Base-by-base conservation (phyloP, 768 basidiomycete species). In the Wakefieldia striispora region DNA sequence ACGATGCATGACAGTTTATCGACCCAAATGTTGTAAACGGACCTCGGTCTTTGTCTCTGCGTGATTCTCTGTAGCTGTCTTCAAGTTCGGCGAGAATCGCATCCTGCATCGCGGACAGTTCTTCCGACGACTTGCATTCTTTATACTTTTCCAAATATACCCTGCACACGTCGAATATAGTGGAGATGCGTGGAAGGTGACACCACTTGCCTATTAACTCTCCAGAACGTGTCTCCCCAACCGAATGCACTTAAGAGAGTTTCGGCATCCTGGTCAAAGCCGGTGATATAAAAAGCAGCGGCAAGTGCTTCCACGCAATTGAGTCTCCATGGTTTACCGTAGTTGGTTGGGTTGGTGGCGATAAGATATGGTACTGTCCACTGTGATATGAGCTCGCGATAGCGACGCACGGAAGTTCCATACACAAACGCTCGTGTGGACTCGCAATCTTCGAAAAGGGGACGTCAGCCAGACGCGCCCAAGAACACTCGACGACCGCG, bases 401-500 rank as follows among this genome's bases (percentile, higher is more conserved):
- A 38, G 29, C 10, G n/a, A 38, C 4, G 36, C 40, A 13, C 12
- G 43, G 12, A 19, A 49, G 37, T 10, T 0, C 79, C 91, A 53
- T 60, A 97, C 95, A 62, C 38, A 98, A 64, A 9, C 97, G 79
- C 73, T 99, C 97, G 58, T 98, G 80, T 1, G 95, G 93, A 56
- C 91, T 92, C 6, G 88, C 79, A 54, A 98, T 95, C 72, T 97
- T 98, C 43, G 77, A 74, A 64, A 97, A 99, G 1, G 97, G 97
- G 8, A 99, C 86, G 49, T 98, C 97, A 40, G 91, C 91, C 8
- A 98, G 70, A 19, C 94, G 81, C 1, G 97, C 95, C 97, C 97
- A 99, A 4, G 92, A 95, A 66, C 95, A 98, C 65, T 99, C 97
- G 2, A 99, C 91, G n/a, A 99, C 97, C 1, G 95, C 97, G 6